phyloP scores from a whole-genome alignment of 805 yeast species.

The Pachysolen tannophilus region DNA sequence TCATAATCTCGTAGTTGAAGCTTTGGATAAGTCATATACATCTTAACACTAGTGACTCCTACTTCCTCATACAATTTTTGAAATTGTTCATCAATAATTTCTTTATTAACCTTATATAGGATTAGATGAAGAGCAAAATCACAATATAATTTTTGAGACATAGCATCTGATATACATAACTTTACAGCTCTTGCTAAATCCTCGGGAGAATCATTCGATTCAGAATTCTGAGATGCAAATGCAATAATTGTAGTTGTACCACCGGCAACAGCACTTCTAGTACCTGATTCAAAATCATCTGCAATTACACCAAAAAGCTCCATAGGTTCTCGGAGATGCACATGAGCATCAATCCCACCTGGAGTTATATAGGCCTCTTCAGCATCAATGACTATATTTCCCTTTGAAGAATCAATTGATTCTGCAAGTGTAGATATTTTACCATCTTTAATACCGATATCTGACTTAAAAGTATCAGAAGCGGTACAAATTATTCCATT shows the following conservation, averaged over 20 bases:
- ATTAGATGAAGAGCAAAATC: constrained; percentile 44
- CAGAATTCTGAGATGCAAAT: constrained; percentile 35
- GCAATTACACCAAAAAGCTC: constrained; percentile 25
- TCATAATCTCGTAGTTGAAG: constrained; percentile 12
- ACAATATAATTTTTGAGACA: constrained; percentile 27
- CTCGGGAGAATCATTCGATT: constrained; percentile 19
- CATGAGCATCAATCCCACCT: constrained; percentile 45
- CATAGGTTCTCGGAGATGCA: constrained; percentile 36
- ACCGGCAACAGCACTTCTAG: constrained; percentile 39
- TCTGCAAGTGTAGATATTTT: constrained; percentile 4
- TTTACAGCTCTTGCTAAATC: constrained; percentile 18
- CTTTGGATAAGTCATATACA: constrained; percentile 15
- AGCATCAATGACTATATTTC: constrained; percentile 26
- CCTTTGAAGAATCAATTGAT: constrained; percentile 11
- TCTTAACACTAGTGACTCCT: constrained; percentile 14
- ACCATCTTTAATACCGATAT: constrained; percentile 7
- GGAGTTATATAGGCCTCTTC: constrained; percentile 41
- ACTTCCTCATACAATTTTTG: constrained; percentile 4
- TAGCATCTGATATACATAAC: constrained; percentile 21
- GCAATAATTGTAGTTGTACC: constrained; percentile 42
- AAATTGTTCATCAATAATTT: constrained; percentile 9
- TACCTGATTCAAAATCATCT: constrained; percentile 35
- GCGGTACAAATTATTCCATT: constrained; percentile 9
- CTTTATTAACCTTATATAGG: constrained; percentile 17
- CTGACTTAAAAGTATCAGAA: constrained; percentile 7